phyloP scores from a whole-genome alignment of 306 rosid genomes.

The Rosa multiflora region DNA sequence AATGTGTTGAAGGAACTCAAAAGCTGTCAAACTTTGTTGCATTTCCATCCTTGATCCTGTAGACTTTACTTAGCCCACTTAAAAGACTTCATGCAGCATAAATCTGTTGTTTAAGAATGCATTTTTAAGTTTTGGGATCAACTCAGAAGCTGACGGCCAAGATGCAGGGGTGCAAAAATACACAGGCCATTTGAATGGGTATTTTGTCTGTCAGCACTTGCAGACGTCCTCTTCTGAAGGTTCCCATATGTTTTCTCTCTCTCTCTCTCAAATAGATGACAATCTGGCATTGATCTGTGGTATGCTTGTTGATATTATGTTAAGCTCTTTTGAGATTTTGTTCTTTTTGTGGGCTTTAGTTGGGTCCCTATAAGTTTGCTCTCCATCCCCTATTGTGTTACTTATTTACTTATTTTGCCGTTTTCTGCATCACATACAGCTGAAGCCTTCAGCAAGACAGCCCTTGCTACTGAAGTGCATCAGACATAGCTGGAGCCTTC shows the following conservation, averaged over 20 bases:
- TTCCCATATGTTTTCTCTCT: not conserved
- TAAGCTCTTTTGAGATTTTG: not conserved
- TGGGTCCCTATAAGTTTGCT: not conserved
- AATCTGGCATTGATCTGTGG: not conserved
- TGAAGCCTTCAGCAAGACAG: not conserved
- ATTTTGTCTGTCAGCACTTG: not conserved
- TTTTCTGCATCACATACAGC: constrained; percentile 10
- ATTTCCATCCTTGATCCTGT: not conserved
- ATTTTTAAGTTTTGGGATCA: not conserved
- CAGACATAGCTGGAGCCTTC: not conserved
- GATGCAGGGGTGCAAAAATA: not conserved
- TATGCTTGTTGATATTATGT: not conserved
- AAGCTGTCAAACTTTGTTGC: not conserved
- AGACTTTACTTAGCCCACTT: not conserved
- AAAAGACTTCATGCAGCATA: not conserved
- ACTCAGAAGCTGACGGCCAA: not conserved
- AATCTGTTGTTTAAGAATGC: not conserved
- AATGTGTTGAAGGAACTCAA: not conserved
- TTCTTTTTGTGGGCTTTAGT: not conserved
- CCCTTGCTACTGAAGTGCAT: not conserved
- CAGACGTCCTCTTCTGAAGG: not conserved
- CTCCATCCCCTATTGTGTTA: not conserved
- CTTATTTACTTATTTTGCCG: not conserved
- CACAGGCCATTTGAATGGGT: not conserved
- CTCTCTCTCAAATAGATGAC: not conserved